Conservation (phyloP, 768 basidiomycete genomes). For the Lenzites betulinus region DNA sequence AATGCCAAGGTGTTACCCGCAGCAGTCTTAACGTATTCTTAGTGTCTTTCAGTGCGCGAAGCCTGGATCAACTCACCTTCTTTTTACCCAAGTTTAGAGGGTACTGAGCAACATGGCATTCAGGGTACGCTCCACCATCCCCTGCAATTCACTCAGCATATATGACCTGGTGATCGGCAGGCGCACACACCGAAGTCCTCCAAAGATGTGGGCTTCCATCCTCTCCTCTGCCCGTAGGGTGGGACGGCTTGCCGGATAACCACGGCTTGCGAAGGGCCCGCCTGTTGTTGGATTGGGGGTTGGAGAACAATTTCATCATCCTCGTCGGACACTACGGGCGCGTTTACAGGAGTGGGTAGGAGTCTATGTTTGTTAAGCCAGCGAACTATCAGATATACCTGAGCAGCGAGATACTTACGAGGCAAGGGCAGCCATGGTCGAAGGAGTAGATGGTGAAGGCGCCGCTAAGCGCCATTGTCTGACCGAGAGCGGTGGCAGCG, state of each 20-base stretch:
- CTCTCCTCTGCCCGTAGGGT: constrained; percentile 80
- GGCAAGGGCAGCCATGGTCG: constrained; percentile 67
- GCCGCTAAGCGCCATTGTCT: constrained; percentile 5
- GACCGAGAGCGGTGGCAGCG: constrained; percentile 9
- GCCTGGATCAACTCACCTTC: constrained; percentile 59
- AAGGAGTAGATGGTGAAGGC: constrained; percentile 1
- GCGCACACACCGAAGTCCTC: constrained; percentile 77
- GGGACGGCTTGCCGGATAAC: constrained; percentile 62
- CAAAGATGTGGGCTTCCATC: constrained; percentile 82
- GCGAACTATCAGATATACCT: constrained; percentile 12
- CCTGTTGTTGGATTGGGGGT: constrained; percentile 31
- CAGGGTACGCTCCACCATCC: constrained; percentile 87
- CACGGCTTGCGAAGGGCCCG: constrained; percentile 40
- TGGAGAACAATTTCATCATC: constrained; percentile 51
- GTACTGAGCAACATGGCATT: constrained; percentile 97
- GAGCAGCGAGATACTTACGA: constrained; percentile 51
- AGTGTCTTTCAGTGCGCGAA: background rate
- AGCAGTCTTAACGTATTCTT: constrained; percentile 55
- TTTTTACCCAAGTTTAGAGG: constrained; percentile 94
- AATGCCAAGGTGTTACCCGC: constrained; percentile 94
- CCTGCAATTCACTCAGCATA: constrained; percentile 40
- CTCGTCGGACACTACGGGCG: constrained; percentile 56
- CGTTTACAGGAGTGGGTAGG: constrained; percentile 67
- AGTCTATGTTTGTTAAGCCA: constrained; percentile 42
- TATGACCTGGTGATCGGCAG: constrained; percentile 11